Evolutionary conservation across 2,329 filamentous ascomycete genomes (phyloP), one percentile per base, ranked within the genome.

Genomic region (Dryadomyces quercus-mongolicae): DNA sequence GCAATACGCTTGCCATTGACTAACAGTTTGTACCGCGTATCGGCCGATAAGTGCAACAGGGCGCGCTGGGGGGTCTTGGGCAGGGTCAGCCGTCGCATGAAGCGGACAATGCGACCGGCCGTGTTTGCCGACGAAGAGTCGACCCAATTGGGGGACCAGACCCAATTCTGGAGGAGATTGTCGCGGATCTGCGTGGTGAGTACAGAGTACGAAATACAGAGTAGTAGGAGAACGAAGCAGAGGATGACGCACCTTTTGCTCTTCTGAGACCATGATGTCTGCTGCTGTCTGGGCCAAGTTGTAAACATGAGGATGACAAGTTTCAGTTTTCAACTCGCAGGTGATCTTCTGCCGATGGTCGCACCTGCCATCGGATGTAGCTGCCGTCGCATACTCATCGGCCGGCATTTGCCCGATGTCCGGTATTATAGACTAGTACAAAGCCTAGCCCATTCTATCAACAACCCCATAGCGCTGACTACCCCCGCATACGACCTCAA

Each of bases 11-110:
- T 50, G 3, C 64, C 63, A 61, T 73, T 73, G 44, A 73, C 62
- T 31, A 61, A 63, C 2, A 73, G 60, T 52, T 73, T 72, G 60
- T 73, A 73, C 9, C 68, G 63, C 5, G 71, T 73, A 42, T 73
- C 70, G 6, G 70, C 70, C 1, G 68, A 66, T 56, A 67, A 46
- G 18, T 57, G 57, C 49, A 59, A 31, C 5, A 53, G 13, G 1
- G 50, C 62, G 53, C 63, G 60, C 0, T 15, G 54, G 5, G 65
- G 61, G 5, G 13, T 3, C 2, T 57, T 25, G 1, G 49, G 13
- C 5, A 68, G 56, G 31, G 54, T 48, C 51, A 69, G 54, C 5
- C 55, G 49, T 7, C 64, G 63, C 2, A 54, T 60, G 59, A 69
- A 70, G 5, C 55, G 55, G 25, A 68, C 67, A 25, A 70, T 57